These are phyloP conservation scores for Fusarium secorum DNA, from an alignment of 2,329 filamentous ascomycete genomes.

Conservation along the genomic window DNA sequence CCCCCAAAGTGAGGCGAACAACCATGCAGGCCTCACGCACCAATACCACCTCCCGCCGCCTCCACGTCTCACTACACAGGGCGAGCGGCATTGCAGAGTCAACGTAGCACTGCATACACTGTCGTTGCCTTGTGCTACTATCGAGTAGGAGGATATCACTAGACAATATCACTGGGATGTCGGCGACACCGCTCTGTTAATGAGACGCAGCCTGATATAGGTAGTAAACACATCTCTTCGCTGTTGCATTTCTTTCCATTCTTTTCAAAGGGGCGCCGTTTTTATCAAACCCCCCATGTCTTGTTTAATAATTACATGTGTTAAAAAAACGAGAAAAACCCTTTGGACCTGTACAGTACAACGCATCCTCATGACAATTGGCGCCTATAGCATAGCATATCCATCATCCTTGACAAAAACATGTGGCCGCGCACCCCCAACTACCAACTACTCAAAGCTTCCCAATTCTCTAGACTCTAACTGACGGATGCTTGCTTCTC, in stretches of 20 bases:
- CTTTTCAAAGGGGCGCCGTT: slow-evolving; percentile 28
- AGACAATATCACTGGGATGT: not conserved
- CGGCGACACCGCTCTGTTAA: not conserved
- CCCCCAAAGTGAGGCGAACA: slow-evolving; percentile 30
- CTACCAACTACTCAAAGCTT: slow-evolving; percentile 30
- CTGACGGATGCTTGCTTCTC: not conserved
- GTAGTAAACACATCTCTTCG: not conserved
- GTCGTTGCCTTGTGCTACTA: not conserved
- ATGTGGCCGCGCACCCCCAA: slow-evolving; percentile 25
- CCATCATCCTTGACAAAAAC: slow-evolving; percentile 40
- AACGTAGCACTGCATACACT: slow-evolving; percentile 13
- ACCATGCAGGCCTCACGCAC: slow-evolving; percentile 27
- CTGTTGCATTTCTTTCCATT: slow-evolving; percentile 34
- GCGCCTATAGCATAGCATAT: slow-evolving; percentile 44
- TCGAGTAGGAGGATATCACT: not conserved
- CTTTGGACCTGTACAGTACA: slow-evolving; percentile 42
- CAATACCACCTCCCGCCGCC: slow-evolving; percentile 19
- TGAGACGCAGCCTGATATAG: not conserved
- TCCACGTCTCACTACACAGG: slow-evolving; percentile 4
- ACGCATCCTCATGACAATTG: slow-evolving; percentile 42
- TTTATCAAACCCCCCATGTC: slow-evolving; percentile 25
- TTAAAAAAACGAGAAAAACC: slow-evolving; percentile 19
- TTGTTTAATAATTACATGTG: slow-evolving; percentile 43
- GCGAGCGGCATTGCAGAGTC: slow-evolving; percentile 13
- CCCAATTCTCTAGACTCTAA: slow-evolving; percentile 12